Conservation (phyloP, 73 alveolate genomes). For the Diophrys appendiculata region DNA sequence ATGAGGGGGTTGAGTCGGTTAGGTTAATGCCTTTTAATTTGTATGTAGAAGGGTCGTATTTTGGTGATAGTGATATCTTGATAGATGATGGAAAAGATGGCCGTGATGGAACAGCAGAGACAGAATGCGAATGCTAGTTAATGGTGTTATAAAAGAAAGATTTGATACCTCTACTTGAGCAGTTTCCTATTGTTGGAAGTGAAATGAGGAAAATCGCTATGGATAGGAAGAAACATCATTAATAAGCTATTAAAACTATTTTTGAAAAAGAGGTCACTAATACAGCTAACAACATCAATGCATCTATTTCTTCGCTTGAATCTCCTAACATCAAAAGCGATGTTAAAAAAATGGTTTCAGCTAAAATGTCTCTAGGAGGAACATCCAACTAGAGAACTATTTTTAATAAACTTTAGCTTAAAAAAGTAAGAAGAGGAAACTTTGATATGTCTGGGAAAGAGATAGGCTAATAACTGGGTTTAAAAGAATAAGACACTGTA, state of each 20-base stretch:
- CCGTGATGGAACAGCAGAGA: constrained; percentile 44
- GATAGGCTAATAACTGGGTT: too few relatives aligned
- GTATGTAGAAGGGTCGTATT: constrained; percentile 79
- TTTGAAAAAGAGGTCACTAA: too few relatives aligned
- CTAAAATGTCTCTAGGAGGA: too few relatives aligned
- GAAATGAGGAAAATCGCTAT: constrained; percentile 46
- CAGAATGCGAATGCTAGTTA: constrained; percentile 39
- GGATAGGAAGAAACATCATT: constrained; percentile 41
- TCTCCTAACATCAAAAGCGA: too few relatives aligned
- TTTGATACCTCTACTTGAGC: constrained; percentile 10
- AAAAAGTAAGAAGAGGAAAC: too few relatives aligned
- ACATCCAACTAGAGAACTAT: too few relatives aligned
- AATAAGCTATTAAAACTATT: constrained; percentile 23
- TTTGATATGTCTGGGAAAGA: too few relatives aligned
- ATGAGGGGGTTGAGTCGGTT: constrained; percentile 41
- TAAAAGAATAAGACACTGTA: too few relatives aligned
- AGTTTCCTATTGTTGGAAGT: constrained; percentile 13
- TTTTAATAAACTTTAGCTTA: too few relatives aligned
- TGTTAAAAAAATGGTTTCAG: too few relatives aligned
- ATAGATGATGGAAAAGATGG: constrained; percentile 16
- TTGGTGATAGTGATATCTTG: constrained; percentile 79
- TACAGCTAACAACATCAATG: too few relatives aligned
- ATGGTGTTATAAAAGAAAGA: constrained; percentile 37
- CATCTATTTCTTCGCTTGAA: too few relatives aligned
- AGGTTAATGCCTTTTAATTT: constrained; percentile 48